phyloP scores from a whole-genome alignment of 768 basidiomycete genomes.

The Boletus pseudopeckii region DNA sequence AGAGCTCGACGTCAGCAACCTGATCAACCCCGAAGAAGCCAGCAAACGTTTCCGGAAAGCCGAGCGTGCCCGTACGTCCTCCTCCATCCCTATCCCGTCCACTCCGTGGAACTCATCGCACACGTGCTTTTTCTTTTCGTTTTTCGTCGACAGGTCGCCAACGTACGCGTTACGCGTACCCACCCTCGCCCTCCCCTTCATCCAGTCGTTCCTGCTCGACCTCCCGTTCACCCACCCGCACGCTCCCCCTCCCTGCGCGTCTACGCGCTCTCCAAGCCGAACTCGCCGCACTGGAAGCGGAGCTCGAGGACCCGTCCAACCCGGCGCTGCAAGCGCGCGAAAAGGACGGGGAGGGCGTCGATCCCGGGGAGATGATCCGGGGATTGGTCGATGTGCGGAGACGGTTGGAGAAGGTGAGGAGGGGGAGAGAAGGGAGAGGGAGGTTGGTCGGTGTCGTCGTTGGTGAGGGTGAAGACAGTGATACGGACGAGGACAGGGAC shows the following conservation, averaged over 20 bases:
- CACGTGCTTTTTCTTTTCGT: background rate
- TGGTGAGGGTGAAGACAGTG: slow-evolving; percentile 17
- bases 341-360: slow-evolving; percentile 48
- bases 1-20: slow-evolving; percentile 64
- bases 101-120: background rate
- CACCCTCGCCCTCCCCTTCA: slow-evolving; percentile 52
- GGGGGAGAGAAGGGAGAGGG: slow-evolving; percentile 62
- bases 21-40: slow-evolving; percentile 67
- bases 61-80: slow-evolving; percentile 53
- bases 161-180: slow-evolving; percentile 66
- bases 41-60: slow-evolving; percentile 68
- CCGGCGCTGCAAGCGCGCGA: slow-evolving; percentile 59
- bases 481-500: background rate
- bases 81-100: background rate
- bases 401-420: slow-evolving; percentile 63
- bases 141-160: slow-evolving; percentile 37
- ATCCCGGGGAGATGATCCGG: slow-evolving; percentile 72
- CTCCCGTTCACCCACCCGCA: slow-evolving; percentile 31
- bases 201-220: slow-evolving; percentile 43
- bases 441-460: slow-evolving; percentile 60
- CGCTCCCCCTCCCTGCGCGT: slow-evolving; percentile 52
- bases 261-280: slow-evolving; percentile 72
- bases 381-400: slow-evolving; percentile 74
- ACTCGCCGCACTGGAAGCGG: slow-evolving; percentile 72
- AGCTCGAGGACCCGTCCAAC: slow-evolving; percentile 79